Conservation (phyloP, 2,329 filamentous ascomycete species). For the Bipolaris oryzae region DNA sequence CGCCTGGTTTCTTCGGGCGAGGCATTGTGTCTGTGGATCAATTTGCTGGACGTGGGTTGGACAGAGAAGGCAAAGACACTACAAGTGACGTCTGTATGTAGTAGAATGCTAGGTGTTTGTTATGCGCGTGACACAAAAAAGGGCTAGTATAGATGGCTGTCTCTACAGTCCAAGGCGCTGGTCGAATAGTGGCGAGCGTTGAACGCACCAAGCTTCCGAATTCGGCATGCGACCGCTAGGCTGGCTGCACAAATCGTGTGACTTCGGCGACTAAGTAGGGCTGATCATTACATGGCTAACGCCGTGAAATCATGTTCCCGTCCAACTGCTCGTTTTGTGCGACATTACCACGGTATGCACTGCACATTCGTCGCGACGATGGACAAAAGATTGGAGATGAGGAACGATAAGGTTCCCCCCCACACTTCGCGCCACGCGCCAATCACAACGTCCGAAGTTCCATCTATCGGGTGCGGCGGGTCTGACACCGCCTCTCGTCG, state of each 20-base stretch:
- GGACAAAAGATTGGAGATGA: conserved; percentile 7
- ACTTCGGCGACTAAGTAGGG: conserved; percentile 16
- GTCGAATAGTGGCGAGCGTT: conserved; percentile 1
- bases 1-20: conserved; percentile 67
- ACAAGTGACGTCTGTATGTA: background rate
- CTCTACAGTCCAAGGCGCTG: conserved; percentile 9
- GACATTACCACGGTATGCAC: background rate
- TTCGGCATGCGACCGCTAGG: conserved; percentile 6
- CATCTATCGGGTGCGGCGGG: conserved; percentile 10
- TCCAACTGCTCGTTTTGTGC: conserved; percentile 3
- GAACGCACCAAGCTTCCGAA: conserved; percentile 11
- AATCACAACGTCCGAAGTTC: conserved; percentile 11
- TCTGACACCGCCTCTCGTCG: background rate
- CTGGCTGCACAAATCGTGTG: conserved; percentile 3
- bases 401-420: conserved; percentile 18
- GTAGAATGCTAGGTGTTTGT: conserved; percentile 1
- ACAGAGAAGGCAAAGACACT: conserved; percentile 1
- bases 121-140: background rate
- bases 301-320: background rate
- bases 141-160: conserved; percentile 6
- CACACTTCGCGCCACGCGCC: conserved; percentile 16
- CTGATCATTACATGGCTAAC: conserved; percentile 12
- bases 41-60: background rate
- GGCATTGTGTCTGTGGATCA: conserved; percentile 57
- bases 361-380: background rate